phyloP scores from a whole-genome alignment of 768 basidiomycete species.

The Termitomyces sp. region DNA sequence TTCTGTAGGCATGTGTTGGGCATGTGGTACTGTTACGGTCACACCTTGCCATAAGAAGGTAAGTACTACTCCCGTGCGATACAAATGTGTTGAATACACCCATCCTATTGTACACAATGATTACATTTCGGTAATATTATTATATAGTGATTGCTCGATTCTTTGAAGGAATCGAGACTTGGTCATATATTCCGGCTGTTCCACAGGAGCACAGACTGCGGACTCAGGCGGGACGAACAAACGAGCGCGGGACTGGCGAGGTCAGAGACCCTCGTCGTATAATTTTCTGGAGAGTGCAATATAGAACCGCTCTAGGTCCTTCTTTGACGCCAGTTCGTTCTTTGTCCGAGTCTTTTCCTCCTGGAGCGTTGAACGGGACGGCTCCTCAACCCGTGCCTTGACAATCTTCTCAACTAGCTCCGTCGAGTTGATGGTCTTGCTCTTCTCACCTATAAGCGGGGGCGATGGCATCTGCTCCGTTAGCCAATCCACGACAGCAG shows the following conservation, averaged over 20 bases:
- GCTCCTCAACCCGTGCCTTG: conserved; percentile 21
- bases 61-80: background rate
- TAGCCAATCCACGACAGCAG: conserved; percentile 77
- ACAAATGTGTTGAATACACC: background rate
- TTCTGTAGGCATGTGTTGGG: background rate
- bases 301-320: conserved; percentile 87
- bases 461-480: conserved; percentile 62
- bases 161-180: background rate
- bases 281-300: conserved; percentile 85
- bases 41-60: background rate
- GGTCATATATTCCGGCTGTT: background rate
- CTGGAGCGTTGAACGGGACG: conserved; percentile 7
- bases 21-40: no score
- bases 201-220: background rate
- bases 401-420: background rate
- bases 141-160: background rate
- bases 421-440: background rate
- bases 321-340: conserved; percentile 60
- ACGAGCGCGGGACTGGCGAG: background rate
- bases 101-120: conserved; percentile 10
- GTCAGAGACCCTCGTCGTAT: conserved; percentile 86
- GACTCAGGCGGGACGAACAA: background rate
- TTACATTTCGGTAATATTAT: background rate
- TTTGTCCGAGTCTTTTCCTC: conserved; percentile 24
- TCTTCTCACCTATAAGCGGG: conserved; percentile 10